These are phyloP conservation scores for Biscogniauxia marginata DNA, from an alignment of 2,329 filamentous ascomycete genomes.

Conservation along the genomic window DNA sequence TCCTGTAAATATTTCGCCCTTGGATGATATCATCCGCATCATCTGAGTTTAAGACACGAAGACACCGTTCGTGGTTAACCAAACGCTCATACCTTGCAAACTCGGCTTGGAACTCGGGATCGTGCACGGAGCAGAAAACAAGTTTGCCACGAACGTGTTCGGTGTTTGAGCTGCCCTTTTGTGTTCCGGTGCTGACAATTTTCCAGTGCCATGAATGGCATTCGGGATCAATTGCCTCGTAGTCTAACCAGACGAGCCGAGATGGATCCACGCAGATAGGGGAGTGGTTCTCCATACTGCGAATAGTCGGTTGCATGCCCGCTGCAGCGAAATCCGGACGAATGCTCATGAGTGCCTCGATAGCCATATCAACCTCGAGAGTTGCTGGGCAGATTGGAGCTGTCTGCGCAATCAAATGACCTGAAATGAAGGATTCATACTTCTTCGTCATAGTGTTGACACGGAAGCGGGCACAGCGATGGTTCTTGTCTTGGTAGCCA, in stretches of 20 bases:
- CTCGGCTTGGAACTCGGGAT: too few relatives aligned
- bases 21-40: constrained; percentile 33
- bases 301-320: constrained; percentile 24
- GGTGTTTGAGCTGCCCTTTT: too few relatives aligned
- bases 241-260: background rate
- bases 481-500: constrained; percentile 23
- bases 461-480: constrained; percentile 35
- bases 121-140: too few relatives aligned
- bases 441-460: constrained; percentile 38
- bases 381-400: constrained; percentile 40
- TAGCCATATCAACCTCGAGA: constrained; percentile 34
- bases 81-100: constrained; percentile 27
- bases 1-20: constrained; percentile 37
- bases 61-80: constrained; percentile 29
- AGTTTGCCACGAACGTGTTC: too few relatives aligned
- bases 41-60: constrained; percentile 8
- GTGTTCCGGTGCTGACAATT: too few relatives aligned
- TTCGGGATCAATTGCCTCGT: too few relatives aligned
- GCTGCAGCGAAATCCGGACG: constrained; percentile 19
- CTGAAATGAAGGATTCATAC: constrained; percentile 35
- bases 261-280: constrained; percentile 13
- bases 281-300: constrained; percentile 12
- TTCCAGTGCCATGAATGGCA: too few relatives aligned
- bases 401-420: constrained; percentile 40
- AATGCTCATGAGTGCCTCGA: constrained; percentile 33